phyloP scores from a whole-genome alignment of 495 filamentous ascomycete species.

The Patellaria atrata region DNA sequence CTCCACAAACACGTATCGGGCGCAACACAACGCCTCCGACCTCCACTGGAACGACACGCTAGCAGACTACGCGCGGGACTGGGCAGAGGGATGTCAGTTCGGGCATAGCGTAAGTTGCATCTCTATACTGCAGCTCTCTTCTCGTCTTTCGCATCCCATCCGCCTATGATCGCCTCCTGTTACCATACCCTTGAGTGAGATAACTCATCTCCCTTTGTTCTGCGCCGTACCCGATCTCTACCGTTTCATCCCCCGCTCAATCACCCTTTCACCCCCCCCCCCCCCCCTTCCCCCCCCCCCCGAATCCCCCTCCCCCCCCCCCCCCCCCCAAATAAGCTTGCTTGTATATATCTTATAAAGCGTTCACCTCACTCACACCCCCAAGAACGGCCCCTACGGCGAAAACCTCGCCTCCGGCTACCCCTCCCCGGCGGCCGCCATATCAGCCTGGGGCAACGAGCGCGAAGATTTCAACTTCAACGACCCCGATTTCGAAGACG shows the following conservation, averaged over 20 bases:
- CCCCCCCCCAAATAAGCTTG: background rate
- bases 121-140: no score
- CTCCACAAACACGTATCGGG: constrained; percentile 53
- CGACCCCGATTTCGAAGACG: constrained; percentile 38
- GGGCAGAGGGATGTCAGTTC: constrained; percentile 42
- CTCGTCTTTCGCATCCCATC: background rate
- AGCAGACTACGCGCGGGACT: constrained; percentile 38
- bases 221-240: no score
- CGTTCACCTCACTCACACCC: constrained; percentile 7
- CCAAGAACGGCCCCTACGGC: constrained; percentile 54
- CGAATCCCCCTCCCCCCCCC: background rate
- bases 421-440: constrained; percentile 39
- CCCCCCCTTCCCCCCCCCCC: background rate
- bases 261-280: background rate
- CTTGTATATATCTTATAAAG: background rate
- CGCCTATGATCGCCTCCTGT: no score
- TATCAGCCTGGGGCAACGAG: constrained; percentile 59
- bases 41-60: constrained; percentile 55
- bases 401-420: constrained; percentile 69
- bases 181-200: no score
- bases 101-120: constrained; percentile 41
- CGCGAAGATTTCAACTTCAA: constrained; percentile 42
- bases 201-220: no score
- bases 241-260: background rate
- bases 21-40: constrained; percentile 43